Evolutionary conservation across 306 rosid genomes (phyloP).

Genomic region (Medicago lupulina): DNA sequence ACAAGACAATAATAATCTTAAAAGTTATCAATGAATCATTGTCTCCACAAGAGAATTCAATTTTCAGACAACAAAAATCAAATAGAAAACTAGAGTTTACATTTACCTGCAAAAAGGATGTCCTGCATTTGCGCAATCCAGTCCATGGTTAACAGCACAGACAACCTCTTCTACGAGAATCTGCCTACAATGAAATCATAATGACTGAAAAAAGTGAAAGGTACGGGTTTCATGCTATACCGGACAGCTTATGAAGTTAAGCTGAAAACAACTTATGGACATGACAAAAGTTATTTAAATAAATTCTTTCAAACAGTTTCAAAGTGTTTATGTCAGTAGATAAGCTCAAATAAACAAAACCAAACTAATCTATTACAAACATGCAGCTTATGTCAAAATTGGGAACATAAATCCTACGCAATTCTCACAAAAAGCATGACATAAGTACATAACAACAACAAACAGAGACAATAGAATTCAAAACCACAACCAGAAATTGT

Average conservation of each 20-base stretch:
- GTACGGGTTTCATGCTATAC: neutral
- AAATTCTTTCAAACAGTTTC: neutral
- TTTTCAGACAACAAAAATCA: constrained; percentile 15
- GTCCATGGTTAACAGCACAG: constrained; percentile 16
- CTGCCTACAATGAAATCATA: constrained; percentile 18
- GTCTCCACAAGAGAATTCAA: constrained; percentile 16
- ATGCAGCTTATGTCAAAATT: constrained; percentile 12
- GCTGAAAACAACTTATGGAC: neutral
- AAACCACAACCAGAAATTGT: constrained; percentile 32
- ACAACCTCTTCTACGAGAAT: constrained; percentile 19
- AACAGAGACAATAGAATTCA: constrained; percentile 39
- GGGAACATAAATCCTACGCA: constrained; percentile 17
- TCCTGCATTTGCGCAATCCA: constrained; percentile 12
- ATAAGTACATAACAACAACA: constrained; percentile 28
- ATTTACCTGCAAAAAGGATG: constrained; percentile 30
- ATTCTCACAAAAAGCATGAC: constrained; percentile 22
- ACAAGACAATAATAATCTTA: neutral
- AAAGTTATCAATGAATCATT: neutral
- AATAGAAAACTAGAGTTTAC: neutral
- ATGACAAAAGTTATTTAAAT: neutral
- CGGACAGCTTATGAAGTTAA: neutral
- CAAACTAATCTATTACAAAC: constrained; percentile 12
- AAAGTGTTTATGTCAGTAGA: neutral
- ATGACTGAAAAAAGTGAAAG: constrained; percentile 9
- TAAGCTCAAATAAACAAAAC: neutral